Base-by-base conservation (phyloP, 352 stramenopile species). In the Detonula confervacea region DNA sequence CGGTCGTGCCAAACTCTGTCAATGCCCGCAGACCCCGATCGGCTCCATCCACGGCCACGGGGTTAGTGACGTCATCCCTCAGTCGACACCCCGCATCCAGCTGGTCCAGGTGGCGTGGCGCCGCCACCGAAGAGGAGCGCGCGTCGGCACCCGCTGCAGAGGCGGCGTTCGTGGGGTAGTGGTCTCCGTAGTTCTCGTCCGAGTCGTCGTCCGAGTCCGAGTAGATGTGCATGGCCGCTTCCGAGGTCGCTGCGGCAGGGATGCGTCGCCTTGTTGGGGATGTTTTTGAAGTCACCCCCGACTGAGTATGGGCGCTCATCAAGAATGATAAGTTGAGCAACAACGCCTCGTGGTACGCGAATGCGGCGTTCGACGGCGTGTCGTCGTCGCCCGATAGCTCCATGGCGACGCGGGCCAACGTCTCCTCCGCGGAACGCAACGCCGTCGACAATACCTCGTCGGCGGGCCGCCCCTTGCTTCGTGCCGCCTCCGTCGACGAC, bases 71-170 rank as follows among this genome's bases (percentile, higher is more conserved):
- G 9, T 74, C 77, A 20, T 78, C 65, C 8, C 64, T 57, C 27
- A 93, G 73, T 37, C 35, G 70, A 51, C 83, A 92, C 6, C 51
- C 78, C 0, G 46, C 46, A 55, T 93, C 88, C 20, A 94, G 73
- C 86, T 84, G 92, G 66, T 94, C 90, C 9, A 87, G 90, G 66
- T 91, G 79, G 22, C 80, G 83, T 14, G 90, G 90, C 29, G 87
- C 86, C 20, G 78, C 85, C n/a, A n/a, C n/a, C n/a, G n/a, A n/a
- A 42, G 35, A 42, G 12, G 35, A 42, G 12, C 5, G 39, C 29
- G 6, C 27, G 22, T 20, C 51, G 51, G 24, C 33, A 27, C 42
- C 54, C 46, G 44, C 46, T 20, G 73, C 35, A 8, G 16, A 20
- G 29, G 20, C 54, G 42, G 71, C 70, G 46, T 79, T 11, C 33